Conservation (phyloP, 176 grass and related monocot species). For the Ensete glaucum region DNA sequence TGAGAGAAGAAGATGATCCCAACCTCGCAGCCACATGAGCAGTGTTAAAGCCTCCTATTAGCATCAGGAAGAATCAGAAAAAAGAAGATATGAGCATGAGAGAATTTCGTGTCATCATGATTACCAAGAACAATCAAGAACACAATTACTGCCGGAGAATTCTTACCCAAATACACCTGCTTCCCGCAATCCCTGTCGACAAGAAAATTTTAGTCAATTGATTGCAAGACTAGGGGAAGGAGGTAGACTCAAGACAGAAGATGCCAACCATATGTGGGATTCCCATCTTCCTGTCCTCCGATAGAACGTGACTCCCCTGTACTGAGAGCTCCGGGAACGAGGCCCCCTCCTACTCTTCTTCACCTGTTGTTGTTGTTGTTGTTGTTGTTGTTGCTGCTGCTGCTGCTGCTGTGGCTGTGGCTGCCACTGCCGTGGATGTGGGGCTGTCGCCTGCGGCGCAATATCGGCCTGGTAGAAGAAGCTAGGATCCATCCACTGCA, state of each 20-base stretch:
- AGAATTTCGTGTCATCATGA: constrained; percentile 16
- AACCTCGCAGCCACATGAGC: constrained; percentile 96
- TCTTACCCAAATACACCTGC: constrained; percentile 88
- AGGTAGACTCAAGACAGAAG: not conserved
- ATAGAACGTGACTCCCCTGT: constrained; percentile 96
- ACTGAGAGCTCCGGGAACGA: constrained; percentile 96
- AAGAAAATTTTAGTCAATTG: constrained; percentile 1
- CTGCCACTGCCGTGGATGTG: constrained; percentile 19
- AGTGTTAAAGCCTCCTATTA: constrained; percentile 85
- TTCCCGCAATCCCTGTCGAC: constrained; percentile 88
- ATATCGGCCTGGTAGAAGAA: not conserved
- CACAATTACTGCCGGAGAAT: not conserved
- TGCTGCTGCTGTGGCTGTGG: constrained; percentile 24
- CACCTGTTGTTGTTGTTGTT: constrained; percentile 25
- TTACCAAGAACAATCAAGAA: not conserved
- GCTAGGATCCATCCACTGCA: constrained; percentile 23
- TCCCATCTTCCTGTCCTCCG: constrained; percentile 97
- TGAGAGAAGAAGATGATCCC: not conserved
- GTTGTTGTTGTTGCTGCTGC: constrained; percentile 4
- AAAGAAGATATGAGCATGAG: constrained; percentile 4
- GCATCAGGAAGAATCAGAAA: not conserved
- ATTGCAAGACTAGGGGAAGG: not conserved
- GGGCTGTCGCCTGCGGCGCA: constrained; percentile 14
- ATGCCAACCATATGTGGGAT: constrained; percentile 86
- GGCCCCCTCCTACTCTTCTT: constrained; percentile 92